Base-by-base conservation (phyloP, 176 grass and related monocot genomes). In the Oropetium thomaeum region DNA sequence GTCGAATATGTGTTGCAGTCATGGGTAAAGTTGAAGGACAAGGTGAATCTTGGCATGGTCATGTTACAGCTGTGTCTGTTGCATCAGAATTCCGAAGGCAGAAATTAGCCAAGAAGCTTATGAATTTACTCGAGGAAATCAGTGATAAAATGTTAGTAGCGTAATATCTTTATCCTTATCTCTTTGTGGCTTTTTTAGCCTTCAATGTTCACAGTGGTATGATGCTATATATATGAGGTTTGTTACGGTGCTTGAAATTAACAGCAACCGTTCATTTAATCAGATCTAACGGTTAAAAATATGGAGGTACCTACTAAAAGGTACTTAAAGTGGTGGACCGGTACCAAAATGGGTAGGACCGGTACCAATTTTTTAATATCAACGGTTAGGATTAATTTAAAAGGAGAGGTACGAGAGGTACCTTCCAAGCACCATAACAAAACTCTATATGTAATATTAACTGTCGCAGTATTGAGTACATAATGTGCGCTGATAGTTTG, bases 21-120 rank as follows among this genome's bases (percentile, higher is more conserved):
- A 98, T 98, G 96, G 96, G 96, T 28, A 98, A 98, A 84, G 96
- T 98, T 59, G 96, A 98, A 92, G 96, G 96, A 25, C 91, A 98
- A 92, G 96, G 96, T 69, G 96, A 98, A 81, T 94, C 87, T 40
- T 98, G 96, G 96, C 96, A 98, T 79, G 96, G 96, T 22, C 96
- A 98, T 32, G 96, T 98, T 48, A 98, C 96, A 19, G 96, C 96
- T 32, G 88, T 98, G 10, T 94, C 96, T 61, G 91, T 98, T 83
- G 89, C 96, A 70, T 73, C 91, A 1, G 89, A 98, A 59, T 98
- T 85, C 32, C 86, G 96, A 3, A 87, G 91, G 8, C 96, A 98
- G 69, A 91, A 98, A 57, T 70, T 98, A 79, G 96, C 91, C 22
- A 98, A 94, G 82, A 98, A 92, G 62, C 91, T 98, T 45, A 94